Base-by-base conservation (phyloP, 768 basidiomycete genomes). In the Ramaria rubella region DNA sequence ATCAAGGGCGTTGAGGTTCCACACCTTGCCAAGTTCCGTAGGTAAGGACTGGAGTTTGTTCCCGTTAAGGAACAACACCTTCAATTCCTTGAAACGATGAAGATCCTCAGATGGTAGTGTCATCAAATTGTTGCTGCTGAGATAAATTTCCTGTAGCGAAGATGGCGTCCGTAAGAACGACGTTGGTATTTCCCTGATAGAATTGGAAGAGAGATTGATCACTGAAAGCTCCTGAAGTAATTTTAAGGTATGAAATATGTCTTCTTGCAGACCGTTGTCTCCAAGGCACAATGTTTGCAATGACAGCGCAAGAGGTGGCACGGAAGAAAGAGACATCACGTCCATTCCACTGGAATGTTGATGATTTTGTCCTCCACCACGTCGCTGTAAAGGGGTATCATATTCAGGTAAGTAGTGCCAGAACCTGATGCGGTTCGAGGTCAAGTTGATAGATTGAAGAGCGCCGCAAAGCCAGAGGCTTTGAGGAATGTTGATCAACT, bases 191-290 rank as follows among this genome's bases (percentile, higher is more conserved):
- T 94, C 90, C 69, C 87, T 86, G 44, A 99, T 87, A 53, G 92
- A 84, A 69, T 99, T 99, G 75, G 96, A 98, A 26, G 90, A 91
- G n/a, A 98, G 75, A 63, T 98, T 98, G 57, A 99, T 80, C 1
- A 91, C 83, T 1, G 75, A 77, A 9, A 99, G 79, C 61, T 88
- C 83, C 58, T 81, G 80, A 63, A 97, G 76, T 38, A 89, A 74
- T 63, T 84, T 86, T 27, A 97, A 70, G 0, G 84, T 80, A 19
- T 81, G 82, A 27, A 96, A 78, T 8, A 80, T 77, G 42, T 94
- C 90, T 64, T 94, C 89, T 9, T 81, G 82, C 19, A 97, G 75
- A 29, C 76, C 77, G 69, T 98, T 99, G 75, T 99, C 94, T 57
- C 90, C 92, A 1, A 98, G 78, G 65, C 87, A 94, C 4, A 98